These are phyloP conservation scores for Conringia planisiliqua DNA, from an alignment of 345 rosid genomes.

Conservation along the genomic window DNA sequence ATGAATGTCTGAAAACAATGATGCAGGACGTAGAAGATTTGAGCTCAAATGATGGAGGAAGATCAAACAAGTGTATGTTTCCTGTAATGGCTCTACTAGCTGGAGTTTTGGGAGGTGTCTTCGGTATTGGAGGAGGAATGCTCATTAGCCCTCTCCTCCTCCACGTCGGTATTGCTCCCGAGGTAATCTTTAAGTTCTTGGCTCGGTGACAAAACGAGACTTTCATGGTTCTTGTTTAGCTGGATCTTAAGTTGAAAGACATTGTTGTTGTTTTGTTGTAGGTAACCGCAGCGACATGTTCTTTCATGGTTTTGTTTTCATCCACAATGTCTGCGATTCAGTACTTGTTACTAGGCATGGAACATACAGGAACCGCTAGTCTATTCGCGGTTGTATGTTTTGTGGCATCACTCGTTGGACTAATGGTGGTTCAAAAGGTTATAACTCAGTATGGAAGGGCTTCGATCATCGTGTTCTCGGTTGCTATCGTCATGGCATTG, in stretches of 20 bases:
- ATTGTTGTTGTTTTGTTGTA: conserved; percentile 14
- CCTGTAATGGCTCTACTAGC: conserved; percentile 76
- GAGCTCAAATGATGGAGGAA: conserved; percentile 21
- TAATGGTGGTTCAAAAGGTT: conserved; percentile 61
- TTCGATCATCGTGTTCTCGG: conserved; percentile 80
- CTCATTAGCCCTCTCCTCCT: conserved; percentile 89
- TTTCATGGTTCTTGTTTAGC: not conserved
- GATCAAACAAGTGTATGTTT: conserved; percentile 43
- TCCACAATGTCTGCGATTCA: conserved; percentile 44
- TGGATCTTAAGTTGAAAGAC: not conserved
- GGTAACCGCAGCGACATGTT: conserved; percentile 70
- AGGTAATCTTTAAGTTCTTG: conserved; percentile 41
- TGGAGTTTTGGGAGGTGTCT: conserved; percentile 78
- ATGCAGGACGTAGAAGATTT: conserved; percentile 41
- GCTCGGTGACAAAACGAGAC: not conserved
- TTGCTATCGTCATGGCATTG: conserved; percentile 72
- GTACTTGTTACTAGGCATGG: conserved; percentile 69
- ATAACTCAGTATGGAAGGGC: conserved; percentile 63
- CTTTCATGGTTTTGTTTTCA: conserved; percentile 39
- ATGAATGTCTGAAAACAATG: not conserved
- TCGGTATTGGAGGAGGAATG: conserved; percentile 96
- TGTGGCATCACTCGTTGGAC: conserved; percentile 61
- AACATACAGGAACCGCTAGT: conserved; percentile 47
- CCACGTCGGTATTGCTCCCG: conserved; percentile 67
- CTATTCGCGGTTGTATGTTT: conserved; percentile 59